phyloP scores from a whole-genome alignment of 345 rosid species.

The Melastoma malabathricum region DNA sequence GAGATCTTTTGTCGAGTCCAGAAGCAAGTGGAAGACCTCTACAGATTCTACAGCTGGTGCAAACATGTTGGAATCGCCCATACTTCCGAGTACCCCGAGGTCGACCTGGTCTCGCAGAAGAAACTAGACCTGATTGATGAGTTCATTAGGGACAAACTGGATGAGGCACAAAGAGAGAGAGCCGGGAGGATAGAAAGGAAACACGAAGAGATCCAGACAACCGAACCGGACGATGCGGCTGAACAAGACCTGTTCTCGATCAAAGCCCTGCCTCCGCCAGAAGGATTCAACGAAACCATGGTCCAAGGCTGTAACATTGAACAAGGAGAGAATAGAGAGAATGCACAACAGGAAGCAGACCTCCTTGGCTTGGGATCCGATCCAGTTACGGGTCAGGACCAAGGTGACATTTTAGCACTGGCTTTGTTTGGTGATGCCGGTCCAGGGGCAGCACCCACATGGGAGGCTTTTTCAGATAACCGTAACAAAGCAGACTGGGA shows the following conservation, averaged over 20 bases:
- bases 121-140: constrained; percentile 81
- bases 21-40: constrained; percentile 68
- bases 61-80: constrained; percentile 54
- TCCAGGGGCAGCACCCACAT: constrained; percentile 15
- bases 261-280: constrained; percentile 55
- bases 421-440: constrained; percentile 51
- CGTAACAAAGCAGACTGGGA: constrained; percentile 52
- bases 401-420: constrained; percentile 38
- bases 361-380: constrained; percentile 43
- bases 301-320: constrained; percentile 1
- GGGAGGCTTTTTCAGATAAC: constrained; percentile 62
- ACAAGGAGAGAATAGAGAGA: constrained; percentile 10
- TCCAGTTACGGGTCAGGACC: constrained; percentile 17
- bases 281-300: constrained; percentile 15
- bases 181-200: constrained; percentile 8
- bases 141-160: constrained; percentile 54
- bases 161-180: constrained; percentile 17
- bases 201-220: constrained; percentile 12
- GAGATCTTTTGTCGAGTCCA: constrained; percentile 48
- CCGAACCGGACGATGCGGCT: constrained; percentile 5
- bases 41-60: constrained; percentile 55
- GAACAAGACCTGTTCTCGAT: constrained; percentile 33
- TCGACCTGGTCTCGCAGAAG: constrained; percentile 61
- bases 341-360: constrained; percentile 30
- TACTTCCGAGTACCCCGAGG: constrained; percentile 66